Conservation (phyloP, 2,329 filamentous ascomycete genomes). For the Colletotrichum musicola region DNA sequence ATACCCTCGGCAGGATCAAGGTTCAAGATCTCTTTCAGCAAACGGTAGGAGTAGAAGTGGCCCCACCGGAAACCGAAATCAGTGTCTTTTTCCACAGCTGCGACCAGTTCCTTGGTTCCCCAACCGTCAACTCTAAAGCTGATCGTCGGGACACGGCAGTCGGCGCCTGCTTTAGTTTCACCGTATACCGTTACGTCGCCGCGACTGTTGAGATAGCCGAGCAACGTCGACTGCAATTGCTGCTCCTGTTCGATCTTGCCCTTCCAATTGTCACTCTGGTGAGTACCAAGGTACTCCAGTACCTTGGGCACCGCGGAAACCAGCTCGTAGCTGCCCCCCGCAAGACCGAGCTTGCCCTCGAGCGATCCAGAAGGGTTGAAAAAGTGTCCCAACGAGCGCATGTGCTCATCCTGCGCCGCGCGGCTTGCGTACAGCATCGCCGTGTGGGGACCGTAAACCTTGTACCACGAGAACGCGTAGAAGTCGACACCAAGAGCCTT, state of each 20-base stretch:
- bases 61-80: slow-evolving; percentile 76
- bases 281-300: slow-evolving; percentile 68
- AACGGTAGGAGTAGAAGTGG: slow-evolving; percentile 75
- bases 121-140: slow-evolving; percentile 73
- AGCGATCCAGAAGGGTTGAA: slow-evolving; percentile 74
- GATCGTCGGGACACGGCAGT: slow-evolving; percentile 72
- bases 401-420: slow-evolving; percentile 61
- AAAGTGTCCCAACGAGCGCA: slow-evolving; percentile 72
- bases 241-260: slow-evolving; percentile 70
- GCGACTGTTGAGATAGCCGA: slow-evolving; percentile 68
- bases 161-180: slow-evolving; percentile 59
- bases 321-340: slow-evolving; percentile 79
- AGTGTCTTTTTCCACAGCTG: slow-evolving; percentile 69
- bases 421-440: slow-evolving; percentile 76
- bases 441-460: slow-evolving; percentile 83
- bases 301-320: slow-evolving; percentile 72
- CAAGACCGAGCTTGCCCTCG: slow-evolving; percentile 76
- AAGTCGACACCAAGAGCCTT: slow-evolving; percentile 77
- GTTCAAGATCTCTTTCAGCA: slow-evolving; percentile 70
- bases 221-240: slow-evolving; percentile 67
- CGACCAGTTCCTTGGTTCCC: slow-evolving; percentile 69
- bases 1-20: slow-evolving; percentile 70
- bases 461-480: slow-evolving; percentile 87
- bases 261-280: slow-evolving; percentile 58
- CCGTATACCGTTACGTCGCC: slow-evolving; percentile 71